These are phyloP conservation scores for Camillea tinctor DNA, from an alignment of 2,329 filamentous ascomycete genomes.

Conservation along the genomic window DNA sequence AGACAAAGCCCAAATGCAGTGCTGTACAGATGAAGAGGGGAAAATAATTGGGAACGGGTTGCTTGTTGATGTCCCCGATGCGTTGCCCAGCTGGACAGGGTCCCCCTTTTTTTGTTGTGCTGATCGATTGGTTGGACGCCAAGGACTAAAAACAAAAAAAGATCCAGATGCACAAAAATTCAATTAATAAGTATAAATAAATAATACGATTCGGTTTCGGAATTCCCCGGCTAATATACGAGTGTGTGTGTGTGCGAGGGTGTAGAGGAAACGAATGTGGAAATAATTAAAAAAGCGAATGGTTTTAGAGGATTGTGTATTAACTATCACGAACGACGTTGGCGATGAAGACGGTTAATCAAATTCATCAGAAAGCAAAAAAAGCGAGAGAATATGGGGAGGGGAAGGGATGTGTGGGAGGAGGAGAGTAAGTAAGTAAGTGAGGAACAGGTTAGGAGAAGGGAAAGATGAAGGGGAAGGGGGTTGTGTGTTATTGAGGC, in stretches of 20 bases:
- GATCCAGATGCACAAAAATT: not conserved
- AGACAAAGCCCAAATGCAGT: not conserved
- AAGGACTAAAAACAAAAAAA: not conserved
- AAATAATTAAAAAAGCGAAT: not conserved
- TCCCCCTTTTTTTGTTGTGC: not conserved
- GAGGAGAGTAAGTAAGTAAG: not conserved
- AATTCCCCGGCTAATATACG: not conserved
- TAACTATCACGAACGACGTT: not conserved
- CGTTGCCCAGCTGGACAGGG: not conserved
- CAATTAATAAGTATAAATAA: not conserved
- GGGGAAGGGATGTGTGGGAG: not conserved
- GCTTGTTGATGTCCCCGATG: not conserved
- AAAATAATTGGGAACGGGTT: not conserved
- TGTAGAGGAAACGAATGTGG: not conserved
- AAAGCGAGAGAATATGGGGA: not conserved
- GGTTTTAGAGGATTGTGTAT: too few relatives aligned
- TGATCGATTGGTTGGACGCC: not conserved
- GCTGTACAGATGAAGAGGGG: conserved; percentile 20
- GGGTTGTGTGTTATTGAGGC: not conserved
- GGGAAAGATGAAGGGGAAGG: not conserved
- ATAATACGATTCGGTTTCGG: not conserved
- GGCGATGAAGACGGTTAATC: not conserved
- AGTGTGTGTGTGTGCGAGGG: too few relatives aligned
- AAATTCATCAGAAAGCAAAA: not conserved
- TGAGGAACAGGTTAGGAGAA: not conserved